Evolutionary conservation across 352 stramenopile genomes (phyloP).

Genomic region (Halophytophthora batemanensis): DNA sequence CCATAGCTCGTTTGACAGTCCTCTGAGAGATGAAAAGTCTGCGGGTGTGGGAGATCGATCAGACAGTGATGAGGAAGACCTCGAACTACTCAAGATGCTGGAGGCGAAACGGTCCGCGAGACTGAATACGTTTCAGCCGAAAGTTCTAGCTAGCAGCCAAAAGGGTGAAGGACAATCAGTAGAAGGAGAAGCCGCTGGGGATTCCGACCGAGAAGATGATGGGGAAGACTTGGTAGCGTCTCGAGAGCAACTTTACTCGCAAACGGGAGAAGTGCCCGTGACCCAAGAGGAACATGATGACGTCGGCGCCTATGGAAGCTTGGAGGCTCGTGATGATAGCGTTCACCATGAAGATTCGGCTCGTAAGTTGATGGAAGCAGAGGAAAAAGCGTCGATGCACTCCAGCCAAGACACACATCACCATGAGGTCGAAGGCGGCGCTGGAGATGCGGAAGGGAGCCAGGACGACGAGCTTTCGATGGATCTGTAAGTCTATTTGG

Average conservation of each 20-base stretch:
- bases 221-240: too few relatives aligned
- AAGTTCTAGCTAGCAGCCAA: too few relatives aligned
- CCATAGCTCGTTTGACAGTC: not conserved
- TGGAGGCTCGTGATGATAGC: too few relatives aligned
- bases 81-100: conserved; percentile 26
- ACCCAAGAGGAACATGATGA: not conserved
- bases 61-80: conserved; percentile 14
- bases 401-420: too few relatives aligned
- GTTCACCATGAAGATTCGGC: not conserved
- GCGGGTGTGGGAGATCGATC: not conserved
- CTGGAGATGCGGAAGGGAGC: conserved; percentile 3
- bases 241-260: too few relatives aligned
- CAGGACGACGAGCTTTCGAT: conserved; percentile 47
- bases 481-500: conserved; percentile 47
- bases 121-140: not conserved
- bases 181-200: too few relatives aligned
- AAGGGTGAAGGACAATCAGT: too few relatives aligned
- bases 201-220: too few relatives aligned
- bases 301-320: not conserved
- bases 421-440: not conserved
- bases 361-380: too few relatives aligned
- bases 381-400: too few relatives aligned
- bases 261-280: too few relatives aligned
- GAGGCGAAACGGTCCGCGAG: conserved; percentile 29
- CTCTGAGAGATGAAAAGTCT: conserved; percentile 1